Base-by-base conservation (phyloP, 257 asterid genomes). In the Solanum bukasovii region DNA sequence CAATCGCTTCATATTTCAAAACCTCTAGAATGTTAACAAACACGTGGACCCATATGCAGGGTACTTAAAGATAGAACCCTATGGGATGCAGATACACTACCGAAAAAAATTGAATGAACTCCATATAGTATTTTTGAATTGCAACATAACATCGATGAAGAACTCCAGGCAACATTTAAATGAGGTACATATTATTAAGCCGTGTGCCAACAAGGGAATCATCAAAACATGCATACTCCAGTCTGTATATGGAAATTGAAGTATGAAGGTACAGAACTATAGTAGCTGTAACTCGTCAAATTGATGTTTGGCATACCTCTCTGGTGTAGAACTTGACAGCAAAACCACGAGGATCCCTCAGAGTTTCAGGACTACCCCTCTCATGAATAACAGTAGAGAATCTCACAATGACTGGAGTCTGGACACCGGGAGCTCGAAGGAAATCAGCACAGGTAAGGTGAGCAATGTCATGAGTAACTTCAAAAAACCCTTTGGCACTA, bases 321-420 rank as follows among this genome's bases (percentile, higher is more conserved):
- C 91, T 84, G 74, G 93, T 91, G 91, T 91, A 91, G 85, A 91
- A 91, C 79, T 91, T 91, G 38, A 91, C 92, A 46, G 93, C 92
- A 72, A 91, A 91, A 65, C 93, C 93, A 14, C 93, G 87, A 84
- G 90, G 91, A 29, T 91, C 93, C 68, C 93, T 86, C 56, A 91
- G 61, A 61, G 92, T 87, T 71, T 91, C 93, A 46, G 92, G 91
- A 84, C 92, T 89, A 7, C 93, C 93, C 68, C 93, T 71, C 31
- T 90, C 93, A 79, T 90, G 92, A 18, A 89, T 87, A 61, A 91
- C 92, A 79, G 93, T 91, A 38, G 93, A 91, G 40, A 91, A 89
- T 79, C 93, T 84, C 52, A 89, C 90, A 72, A 91, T 89, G 31
- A 91, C 91, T 35, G 93, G 93, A 37, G 92, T 91, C 84, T 89